Evolutionary conservation across 1,284 basidiomycete species (phyloP).

Genomic region (Cutaneotrichosporon arboriforme): DNA sequence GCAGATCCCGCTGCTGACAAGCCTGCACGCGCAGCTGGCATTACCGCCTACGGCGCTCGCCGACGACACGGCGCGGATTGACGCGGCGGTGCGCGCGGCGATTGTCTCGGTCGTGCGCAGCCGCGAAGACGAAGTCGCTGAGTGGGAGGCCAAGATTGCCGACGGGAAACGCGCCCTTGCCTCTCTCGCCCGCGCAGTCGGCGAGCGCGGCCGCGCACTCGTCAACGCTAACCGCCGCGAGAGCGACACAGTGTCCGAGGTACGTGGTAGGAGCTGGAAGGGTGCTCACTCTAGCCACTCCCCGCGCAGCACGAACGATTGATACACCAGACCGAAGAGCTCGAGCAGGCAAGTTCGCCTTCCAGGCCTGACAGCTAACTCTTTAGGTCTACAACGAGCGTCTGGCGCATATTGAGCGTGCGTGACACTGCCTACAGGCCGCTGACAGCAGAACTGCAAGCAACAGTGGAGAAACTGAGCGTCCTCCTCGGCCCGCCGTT

Average conservation of each 20-base stretch:
- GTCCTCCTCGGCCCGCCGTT: slow-evolving; percentile 39
- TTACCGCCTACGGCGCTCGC: slow-evolving; percentile 33
- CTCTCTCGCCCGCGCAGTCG: slow-evolving; percentile 32
- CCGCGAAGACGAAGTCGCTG: slow-evolving; percentile 41
- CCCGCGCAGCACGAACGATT: slow-evolving; percentile 36
- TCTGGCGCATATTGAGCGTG: slow-evolving; percentile 31
- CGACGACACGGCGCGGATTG: slow-evolving; percentile 36
- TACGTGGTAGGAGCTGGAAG: slow-evolving; percentile 16
- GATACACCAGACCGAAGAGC: slow-evolving; percentile 28
- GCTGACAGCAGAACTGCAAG: slow-evolving; percentile 14
- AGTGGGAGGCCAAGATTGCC: slow-evolving; percentile 33
- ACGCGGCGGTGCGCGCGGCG: slow-evolving; percentile 36
- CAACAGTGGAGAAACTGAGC: slow-evolving; percentile 24
- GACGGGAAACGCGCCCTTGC: slow-evolving; percentile 26
- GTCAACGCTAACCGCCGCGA: slow-evolving; percentile 26
- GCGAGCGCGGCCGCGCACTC: slow-evolving; percentile 33
- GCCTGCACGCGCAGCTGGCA: slow-evolving; percentile 37
- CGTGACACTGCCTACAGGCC: neutral
- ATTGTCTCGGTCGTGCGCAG: slow-evolving; percentile 36
- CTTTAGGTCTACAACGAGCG: slow-evolving; percentile 36
- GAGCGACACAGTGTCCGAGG: slow-evolving; percentile 29
- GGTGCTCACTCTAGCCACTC: slow-evolving; percentile 20
- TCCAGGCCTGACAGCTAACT: neutral
- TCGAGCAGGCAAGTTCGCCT: slow-evolving; percentile 25
- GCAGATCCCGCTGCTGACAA: slow-evolving; percentile 38